Percentiles rank a stretch among this genome's conserved stretches.
phyloP scores from a whole-genome alignment of 495 filamentous ascomycete species.

The Amniculicola lignicola region DNA sequence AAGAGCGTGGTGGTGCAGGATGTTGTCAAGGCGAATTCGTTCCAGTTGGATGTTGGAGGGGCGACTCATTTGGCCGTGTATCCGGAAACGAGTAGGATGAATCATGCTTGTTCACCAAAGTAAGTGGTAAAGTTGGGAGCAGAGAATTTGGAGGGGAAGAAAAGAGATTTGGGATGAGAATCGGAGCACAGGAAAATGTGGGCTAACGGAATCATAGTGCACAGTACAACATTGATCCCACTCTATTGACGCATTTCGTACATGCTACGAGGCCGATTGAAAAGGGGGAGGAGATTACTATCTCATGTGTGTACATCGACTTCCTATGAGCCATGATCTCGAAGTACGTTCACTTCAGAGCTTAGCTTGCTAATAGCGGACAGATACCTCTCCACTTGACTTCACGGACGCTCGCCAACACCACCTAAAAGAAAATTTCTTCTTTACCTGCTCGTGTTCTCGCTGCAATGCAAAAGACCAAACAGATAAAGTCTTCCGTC shows the following conservation, averaged over 20 bases:
- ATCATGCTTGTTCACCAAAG: constrained; percentile 33
- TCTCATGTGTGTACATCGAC: constrained; percentile 26
- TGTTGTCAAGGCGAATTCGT: constrained; percentile 33
- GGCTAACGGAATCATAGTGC: constrained; percentile 12
- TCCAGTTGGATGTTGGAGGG: constrained; percentile 27
- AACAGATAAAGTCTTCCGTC: constrained; percentile 10
- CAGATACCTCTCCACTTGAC: constrained; percentile 28
- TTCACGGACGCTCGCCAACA: constrained; percentile 12
- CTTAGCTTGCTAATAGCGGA: neutral
- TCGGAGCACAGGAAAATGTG: neutral
- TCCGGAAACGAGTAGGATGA: constrained; percentile 28
- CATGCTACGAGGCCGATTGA: constrained; percentile 23
- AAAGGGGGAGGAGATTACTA: constrained; percentile 27
- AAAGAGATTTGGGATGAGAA: no score
- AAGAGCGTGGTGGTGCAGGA: constrained; percentile 17
- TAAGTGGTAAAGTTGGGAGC: no score
- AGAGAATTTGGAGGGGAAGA: no score
- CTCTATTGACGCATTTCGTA: constrained; percentile 25
- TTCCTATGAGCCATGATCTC: no score
- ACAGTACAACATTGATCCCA: constrained; percentile 27
- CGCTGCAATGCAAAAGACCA: constrained; percentile 9
- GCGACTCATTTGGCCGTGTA: constrained; percentile 28
- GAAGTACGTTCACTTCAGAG: neutral
- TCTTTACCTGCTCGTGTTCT: constrained; percentile 28
- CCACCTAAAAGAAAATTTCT: constrained; percentile 17